Evolutionary conservation across 2,329 filamentous ascomycete genomes (phyloP).

Genomic region (Elsinoe australis): DNA sequence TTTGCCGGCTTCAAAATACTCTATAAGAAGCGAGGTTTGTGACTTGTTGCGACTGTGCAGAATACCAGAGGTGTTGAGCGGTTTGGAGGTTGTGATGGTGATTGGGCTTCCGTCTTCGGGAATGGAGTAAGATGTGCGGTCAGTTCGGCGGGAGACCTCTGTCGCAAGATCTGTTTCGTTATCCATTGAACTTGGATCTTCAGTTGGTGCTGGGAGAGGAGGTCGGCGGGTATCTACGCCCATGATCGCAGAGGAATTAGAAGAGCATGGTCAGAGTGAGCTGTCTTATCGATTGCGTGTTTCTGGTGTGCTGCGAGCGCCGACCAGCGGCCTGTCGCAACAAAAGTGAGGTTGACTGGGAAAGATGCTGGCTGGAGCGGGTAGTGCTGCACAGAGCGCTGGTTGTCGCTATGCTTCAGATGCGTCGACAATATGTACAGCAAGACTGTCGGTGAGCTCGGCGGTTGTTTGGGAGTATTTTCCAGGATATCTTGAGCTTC

Average conservation of each 20-base stretch:
- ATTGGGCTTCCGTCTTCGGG: slow-evolving; percentile 85
- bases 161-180: slow-evolving; percentile 51
- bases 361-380: too few relatives aligned
- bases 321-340: neutral
- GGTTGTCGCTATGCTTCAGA: too few relatives aligned
- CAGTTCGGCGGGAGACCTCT: slow-evolving; percentile 61
- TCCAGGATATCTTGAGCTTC: slow-evolving; percentile 5
- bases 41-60: slow-evolving; percentile 53
- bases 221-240: slow-evolving; percentile 39
- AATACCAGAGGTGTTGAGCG: slow-evolving; percentile 39
- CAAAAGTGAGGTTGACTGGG: too few relatives aligned
- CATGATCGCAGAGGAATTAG: slow-evolving; percentile 28
- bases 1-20: slow-evolving; percentile 85
- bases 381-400: too few relatives aligned
- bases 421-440: too few relatives aligned
- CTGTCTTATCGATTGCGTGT: slow-evolving; percentile 8
- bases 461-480: slow-evolving; percentile 6
- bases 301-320: neutral
- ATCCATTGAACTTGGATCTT: slow-evolving; percentile 61
- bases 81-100: slow-evolving; percentile 76
- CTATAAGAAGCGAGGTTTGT: slow-evolving; percentile 85
- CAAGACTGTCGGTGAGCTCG: neutral
- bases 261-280: neutral
- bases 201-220: slow-evolving; percentile 71
- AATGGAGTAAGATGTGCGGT: slow-evolving; percentile 67